phyloP scores from a whole-genome alignment of 2,329 filamentous ascomycete genomes.

The Colletotrichum karsti region DNA sequence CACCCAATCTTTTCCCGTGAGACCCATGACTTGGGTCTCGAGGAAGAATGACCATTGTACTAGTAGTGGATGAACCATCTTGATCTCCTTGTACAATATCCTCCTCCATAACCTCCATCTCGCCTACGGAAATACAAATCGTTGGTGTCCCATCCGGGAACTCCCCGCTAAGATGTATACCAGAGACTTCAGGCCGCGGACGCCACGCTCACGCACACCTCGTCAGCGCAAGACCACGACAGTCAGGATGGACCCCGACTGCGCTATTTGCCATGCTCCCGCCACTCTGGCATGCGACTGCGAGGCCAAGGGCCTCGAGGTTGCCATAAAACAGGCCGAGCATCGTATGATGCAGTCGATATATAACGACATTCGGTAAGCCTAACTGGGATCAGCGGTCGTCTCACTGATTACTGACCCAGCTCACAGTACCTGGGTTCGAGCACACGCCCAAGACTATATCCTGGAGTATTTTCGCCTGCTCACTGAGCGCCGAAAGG shows the following conservation, averaged over 20 bases:
- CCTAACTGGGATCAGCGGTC: not conserved
- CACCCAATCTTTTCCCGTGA: constrained; percentile 36
- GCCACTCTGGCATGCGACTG: constrained; percentile 69
- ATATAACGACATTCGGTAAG: constrained; percentile 71
- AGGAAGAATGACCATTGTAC: constrained; percentile 35
- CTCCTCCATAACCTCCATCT: not conserved
- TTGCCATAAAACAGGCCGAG: constrained; percentile 71
- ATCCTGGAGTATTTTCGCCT: constrained; percentile 72
- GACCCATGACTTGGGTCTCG: constrained; percentile 44
- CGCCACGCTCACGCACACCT: constrained; percentile 27
- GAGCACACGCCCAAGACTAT: constrained; percentile 72
- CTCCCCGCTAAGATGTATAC: constrained; percentile 58
- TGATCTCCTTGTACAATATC: constrained; percentile 42
- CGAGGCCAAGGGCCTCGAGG: constrained; percentile 71
- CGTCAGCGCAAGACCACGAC: constrained; percentile 51
- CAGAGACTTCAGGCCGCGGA: constrained; percentile 46
- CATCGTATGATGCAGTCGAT: constrained; percentile 69
- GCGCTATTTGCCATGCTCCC: constrained; percentile 71
- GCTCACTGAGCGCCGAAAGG: constrained; percentile 68
- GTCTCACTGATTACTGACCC: constrained; percentile 31
- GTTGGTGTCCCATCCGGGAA: constrained; percentile 33
- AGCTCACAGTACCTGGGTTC: constrained; percentile 65
- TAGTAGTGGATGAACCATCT: constrained; percentile 29
- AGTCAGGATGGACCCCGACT: constrained; percentile 75
- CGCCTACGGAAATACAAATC: constrained; percentile 12